A percentile compares a stretch with the other conserved stretches of the same genome.
phyloP scores from a whole-genome alignment of 192 early-diverging fungal genomes.

The Borealophlyctis nickersoniae region DNA sequence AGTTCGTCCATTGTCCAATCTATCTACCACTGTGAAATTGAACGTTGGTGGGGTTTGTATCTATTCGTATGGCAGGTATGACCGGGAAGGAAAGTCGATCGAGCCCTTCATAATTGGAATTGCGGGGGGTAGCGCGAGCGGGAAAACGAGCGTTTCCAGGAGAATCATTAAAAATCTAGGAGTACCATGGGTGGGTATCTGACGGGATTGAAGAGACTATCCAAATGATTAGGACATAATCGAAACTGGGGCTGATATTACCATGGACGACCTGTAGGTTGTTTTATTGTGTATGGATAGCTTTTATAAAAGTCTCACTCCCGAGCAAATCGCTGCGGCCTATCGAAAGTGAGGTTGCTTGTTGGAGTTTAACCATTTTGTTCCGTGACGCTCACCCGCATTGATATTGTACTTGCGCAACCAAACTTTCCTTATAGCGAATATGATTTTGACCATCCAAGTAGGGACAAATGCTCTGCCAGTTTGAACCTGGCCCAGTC shows the following conservation, averaged over 20 bases:
- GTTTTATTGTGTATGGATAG: slow-evolving; percentile 94
- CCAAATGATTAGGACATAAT: too few relatives aligned
- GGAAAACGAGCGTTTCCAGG: slow-evolving; percentile 53
- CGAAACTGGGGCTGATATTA: too few relatives aligned
- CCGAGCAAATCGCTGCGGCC: slow-evolving; percentile 67
- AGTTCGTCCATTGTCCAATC: neutral
- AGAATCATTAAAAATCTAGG: slow-evolving; percentile 49
- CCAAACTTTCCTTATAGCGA: slow-evolving; percentile 49
- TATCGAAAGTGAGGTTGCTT: slow-evolving; percentile 39
- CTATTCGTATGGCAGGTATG: slow-evolving; percentile 41
- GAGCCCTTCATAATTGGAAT: slow-evolving; percentile 57
- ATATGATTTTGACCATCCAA: slow-evolving; percentile 91
- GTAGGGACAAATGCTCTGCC: too few relatives aligned
- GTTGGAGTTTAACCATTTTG: too few relatives aligned
- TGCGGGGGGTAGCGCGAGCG: slow-evolving; percentile 51
- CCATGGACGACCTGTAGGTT: too few relatives aligned
- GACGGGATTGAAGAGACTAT: too few relatives aligned
- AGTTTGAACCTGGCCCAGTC: too few relatives aligned
- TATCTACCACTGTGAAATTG: neutral
- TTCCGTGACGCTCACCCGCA: too few relatives aligned
- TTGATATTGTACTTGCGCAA: too few relatives aligned
- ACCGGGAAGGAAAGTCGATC: slow-evolving; percentile 30
- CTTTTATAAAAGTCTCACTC: slow-evolving; percentile 83
- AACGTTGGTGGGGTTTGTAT: neutral
- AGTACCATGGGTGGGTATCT: slow-evolving; percentile 43